These are phyloP conservation scores for Panicum miliaceum DNA, from an alignment of 176 grass and related monocot species.

Conservation along the genomic window DNA sequence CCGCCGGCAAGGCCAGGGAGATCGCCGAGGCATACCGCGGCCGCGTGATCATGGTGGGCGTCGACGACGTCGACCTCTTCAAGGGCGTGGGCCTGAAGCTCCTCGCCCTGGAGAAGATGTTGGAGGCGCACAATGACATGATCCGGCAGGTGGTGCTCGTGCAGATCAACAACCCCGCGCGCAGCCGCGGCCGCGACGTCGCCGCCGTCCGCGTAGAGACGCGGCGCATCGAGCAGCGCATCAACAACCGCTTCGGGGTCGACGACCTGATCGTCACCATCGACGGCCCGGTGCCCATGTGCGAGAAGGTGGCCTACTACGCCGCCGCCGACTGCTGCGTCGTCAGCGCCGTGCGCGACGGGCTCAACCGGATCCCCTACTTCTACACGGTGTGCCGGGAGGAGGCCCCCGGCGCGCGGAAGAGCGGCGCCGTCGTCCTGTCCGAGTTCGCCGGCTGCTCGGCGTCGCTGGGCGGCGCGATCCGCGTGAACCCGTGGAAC, in stretches of 20 bases:
- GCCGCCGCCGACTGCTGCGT: constrained; percentile 59
- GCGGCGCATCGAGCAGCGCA: not conserved
- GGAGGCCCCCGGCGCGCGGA: not conserved
- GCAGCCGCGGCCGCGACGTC: constrained; percentile 28
- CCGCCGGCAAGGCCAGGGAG: constrained; percentile 22
- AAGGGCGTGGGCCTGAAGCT: constrained; percentile 55
- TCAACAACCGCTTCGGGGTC: constrained; percentile 33
- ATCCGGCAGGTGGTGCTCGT: constrained; percentile 44
- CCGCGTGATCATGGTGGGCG: constrained; percentile 48
- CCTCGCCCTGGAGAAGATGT: constrained; percentile 45
- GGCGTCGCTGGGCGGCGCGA: constrained; percentile 49
- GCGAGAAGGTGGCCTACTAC: constrained; percentile 60
- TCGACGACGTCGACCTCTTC: constrained; percentile 55
- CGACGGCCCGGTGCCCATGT: constrained; percentile 40
- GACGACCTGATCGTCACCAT: constrained; percentile 19
- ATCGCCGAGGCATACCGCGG: constrained; percentile 43
- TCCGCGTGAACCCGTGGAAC: constrained; percentile 53
- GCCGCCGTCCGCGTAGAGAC: constrained; percentile 31
- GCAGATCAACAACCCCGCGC: constrained; percentile 54
- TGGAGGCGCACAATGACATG: not conserved
- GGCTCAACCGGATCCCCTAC: constrained; percentile 59
- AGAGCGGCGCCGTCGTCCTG: constrained; percentile 44
- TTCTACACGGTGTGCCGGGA: constrained; percentile 61
- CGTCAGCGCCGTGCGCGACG: constrained; percentile 56
- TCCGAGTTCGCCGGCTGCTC: constrained; percentile 53